Evolutionary conservation across 2,329 filamentous ascomycete species (phyloP).

Genomic region (Apiospora kogelbergensis): DNA sequence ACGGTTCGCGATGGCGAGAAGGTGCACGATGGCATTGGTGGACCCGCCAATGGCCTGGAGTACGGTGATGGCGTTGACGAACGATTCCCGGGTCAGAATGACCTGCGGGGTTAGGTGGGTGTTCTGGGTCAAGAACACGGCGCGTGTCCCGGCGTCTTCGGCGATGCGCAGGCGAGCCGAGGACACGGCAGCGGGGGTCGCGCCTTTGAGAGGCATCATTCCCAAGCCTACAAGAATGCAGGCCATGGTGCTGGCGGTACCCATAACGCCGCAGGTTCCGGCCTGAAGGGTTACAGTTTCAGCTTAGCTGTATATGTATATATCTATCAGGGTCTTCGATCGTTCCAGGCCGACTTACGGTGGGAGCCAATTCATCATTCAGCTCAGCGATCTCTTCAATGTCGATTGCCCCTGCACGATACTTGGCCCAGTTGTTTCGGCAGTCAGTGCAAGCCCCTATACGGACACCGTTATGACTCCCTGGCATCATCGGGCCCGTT

Average conservation of each 20-base stretch:
- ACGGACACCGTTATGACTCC: conserved; percentile 61
- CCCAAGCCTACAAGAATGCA: conserved; percentile 81
- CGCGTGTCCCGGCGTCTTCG: conserved; percentile 67
- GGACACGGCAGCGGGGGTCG: conserved; percentile 75
- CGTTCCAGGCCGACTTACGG: conserved; percentile 40
- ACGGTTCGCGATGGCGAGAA: conserved; percentile 81
- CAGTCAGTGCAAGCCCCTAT: conserved; percentile 77
- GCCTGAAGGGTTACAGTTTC: conserved; percentile 37
- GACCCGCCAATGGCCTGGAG: conserved; percentile 83
- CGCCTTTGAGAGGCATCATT: conserved; percentile 75
- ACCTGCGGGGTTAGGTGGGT: conserved; percentile 68
- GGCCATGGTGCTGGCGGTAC: conserved; percentile 88
- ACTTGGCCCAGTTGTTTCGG: conserved; percentile 71
- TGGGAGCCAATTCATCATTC: conserved; percentile 73
- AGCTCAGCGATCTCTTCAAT: conserved; percentile 70
- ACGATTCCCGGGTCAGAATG: conserved; percentile 71
- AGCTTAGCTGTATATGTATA: neutral
- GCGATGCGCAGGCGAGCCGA: conserved; percentile 81
- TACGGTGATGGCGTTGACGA: conserved; percentile 84
- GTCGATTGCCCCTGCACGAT: conserved; percentile 63
- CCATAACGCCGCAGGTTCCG: conserved; percentile 89
- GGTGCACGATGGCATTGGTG: conserved; percentile 82
- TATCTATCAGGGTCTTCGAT: no score
- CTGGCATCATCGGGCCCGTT: conserved; percentile 75
- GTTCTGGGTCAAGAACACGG: conserved; percentile 63